phyloP scores from a whole-genome alignment of 768 basidiomycete species.

The Hysterangium stoloniferum region DNA sequence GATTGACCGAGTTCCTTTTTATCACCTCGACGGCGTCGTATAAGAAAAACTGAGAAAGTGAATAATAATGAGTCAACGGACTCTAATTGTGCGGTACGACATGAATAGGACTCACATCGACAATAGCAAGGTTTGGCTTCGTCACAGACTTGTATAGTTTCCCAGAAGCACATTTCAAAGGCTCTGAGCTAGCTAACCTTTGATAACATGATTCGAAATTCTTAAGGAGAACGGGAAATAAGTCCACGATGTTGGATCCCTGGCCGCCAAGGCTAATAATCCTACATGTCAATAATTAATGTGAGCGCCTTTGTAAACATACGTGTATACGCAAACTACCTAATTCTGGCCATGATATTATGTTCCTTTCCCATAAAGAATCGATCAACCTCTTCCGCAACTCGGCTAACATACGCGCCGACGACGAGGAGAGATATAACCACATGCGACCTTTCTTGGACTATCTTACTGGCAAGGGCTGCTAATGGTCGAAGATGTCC shows the following conservation, averaged over 20 bases:
- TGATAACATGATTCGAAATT: neutral
- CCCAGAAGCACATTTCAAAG: neutral
- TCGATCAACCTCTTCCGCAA: neutral
- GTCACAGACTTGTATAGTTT: neutral
- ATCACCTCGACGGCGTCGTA: neutral
- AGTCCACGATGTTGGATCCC: neutral
- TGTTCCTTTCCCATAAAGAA: neutral
- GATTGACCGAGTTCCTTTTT: neutral
- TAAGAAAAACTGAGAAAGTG: neutral
- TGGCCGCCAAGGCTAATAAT: neutral
- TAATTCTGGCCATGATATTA: neutral
- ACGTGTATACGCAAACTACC: neutral
- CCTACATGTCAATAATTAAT: neutral
- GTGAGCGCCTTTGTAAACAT: neutral
- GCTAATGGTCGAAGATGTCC: conserved; percentile 5
- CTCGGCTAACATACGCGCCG: neutral
- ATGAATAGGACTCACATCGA: neutral
- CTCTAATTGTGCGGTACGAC: neutral
- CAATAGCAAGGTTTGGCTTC: neutral
- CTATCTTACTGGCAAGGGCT: neutral
- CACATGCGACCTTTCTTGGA: neutral
- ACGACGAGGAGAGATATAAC: neutral
- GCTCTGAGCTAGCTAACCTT: neutral
- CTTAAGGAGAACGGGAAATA: neutral
- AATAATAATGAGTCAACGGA: neutral